These are phyloP conservation scores for Phylloporus sp. DNA, from an alignment of 768 basidiomycete species.

Conservation along the genomic window DNA sequence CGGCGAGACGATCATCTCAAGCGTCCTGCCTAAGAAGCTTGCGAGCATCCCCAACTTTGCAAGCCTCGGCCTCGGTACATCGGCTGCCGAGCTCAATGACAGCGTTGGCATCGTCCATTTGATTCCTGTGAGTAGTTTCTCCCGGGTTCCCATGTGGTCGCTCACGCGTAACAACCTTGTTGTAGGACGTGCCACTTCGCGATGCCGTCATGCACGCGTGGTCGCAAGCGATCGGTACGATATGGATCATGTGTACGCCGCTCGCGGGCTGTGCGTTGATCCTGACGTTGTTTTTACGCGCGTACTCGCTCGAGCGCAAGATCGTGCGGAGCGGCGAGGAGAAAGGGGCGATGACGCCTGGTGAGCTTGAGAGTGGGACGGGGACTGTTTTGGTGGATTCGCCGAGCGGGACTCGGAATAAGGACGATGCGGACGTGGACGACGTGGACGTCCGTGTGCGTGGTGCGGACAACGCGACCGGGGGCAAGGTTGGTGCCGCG, in stretches of 20 bases:
- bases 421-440: too few species aligned
- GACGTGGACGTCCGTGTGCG: too few species aligned
- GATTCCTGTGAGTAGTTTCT: slow-evolving; percentile 17
- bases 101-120: slow-evolving; percentile 40
- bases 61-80: slow-evolving; percentile 31
- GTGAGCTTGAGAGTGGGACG: too few species aligned
- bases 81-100: slow-evolving; percentile 40
- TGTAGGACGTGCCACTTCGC: slow-evolving; percentile 49
- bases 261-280: slow-evolving; percentile 50
- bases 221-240: slow-evolving; percentile 53
- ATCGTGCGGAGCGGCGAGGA: slow-evolving; percentile 35
- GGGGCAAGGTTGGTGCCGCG: too few species aligned
- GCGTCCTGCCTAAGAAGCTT: slow-evolving; percentile 39
- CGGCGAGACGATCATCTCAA: slow-evolving; percentile 66
- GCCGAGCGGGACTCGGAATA: too few species aligned
- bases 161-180: background rate
- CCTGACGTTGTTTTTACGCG: slow-evolving; percentile 48
- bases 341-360: too few species aligned
- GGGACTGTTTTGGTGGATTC: too few species aligned
- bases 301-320: slow-evolving; percentile 55
- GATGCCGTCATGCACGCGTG: slow-evolving; percentile 48
- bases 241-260: slow-evolving; percentile 64
- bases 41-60: slow-evolving; percentile 29
- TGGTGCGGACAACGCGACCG: too few species aligned
- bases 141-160: too few species aligned